These are phyloP conservation scores for Talaromyces marneffei DNA, from an alignment of 2,329 filamentous ascomycete species.

Conservation along the genomic window DNA sequence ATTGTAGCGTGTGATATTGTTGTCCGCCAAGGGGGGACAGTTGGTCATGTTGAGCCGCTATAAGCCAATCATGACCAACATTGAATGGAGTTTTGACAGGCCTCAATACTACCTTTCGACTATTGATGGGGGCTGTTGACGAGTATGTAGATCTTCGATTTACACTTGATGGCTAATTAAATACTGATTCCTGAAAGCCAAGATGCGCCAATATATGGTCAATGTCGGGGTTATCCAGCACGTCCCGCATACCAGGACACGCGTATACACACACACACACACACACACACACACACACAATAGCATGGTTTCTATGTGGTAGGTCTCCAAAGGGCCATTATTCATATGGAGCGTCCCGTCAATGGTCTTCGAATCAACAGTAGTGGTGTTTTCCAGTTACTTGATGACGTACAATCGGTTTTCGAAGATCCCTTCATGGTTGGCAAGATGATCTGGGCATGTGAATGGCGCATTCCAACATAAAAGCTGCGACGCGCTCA, in stretches of 20 bases:
- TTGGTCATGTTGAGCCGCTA: not conserved
- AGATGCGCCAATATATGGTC: not conserved
- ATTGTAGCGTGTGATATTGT: not conserved
- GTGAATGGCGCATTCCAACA: not conserved
- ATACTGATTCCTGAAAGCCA: not conserved
- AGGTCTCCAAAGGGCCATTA: not conserved
- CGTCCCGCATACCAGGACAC: not conserved
- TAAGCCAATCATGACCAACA: not conserved
- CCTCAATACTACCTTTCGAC: not conserved
- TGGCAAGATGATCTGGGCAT: not conserved
- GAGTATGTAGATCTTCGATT: slow-evolving; percentile 1
- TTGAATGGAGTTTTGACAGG: not conserved
- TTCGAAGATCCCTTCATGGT: not conserved
- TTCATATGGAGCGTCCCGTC: not conserved
- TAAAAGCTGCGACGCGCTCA: not conserved
- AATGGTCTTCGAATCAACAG: not conserved
- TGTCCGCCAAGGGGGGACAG: not conserved
- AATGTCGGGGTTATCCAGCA: not conserved
- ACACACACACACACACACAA: not conserved
- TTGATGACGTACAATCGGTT: not conserved
- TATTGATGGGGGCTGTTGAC: not conserved
- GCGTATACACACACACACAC: not conserved
- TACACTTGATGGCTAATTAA: not conserved
- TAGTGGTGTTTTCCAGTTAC: not conserved
- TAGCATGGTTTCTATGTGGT: not conserved